Evolutionary conservation across 441 rosid genomes (phyloP).

Genomic region (Eruca vesicaria): DNA sequence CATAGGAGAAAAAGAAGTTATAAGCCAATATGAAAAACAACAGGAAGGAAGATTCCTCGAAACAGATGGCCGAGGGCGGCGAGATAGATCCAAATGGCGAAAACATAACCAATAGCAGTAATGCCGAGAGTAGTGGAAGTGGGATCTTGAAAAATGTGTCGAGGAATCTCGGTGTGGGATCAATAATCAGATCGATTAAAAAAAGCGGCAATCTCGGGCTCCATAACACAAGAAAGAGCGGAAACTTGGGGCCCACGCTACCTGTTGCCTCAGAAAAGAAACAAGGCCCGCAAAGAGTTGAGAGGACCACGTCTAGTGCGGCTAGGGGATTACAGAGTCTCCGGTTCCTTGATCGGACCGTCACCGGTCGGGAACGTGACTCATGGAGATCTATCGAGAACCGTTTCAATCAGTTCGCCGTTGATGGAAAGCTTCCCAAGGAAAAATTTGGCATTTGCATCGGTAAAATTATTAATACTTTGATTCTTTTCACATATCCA

Average conservation of each 20-base stretch:
- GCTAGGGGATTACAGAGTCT: conserved; percentile 66
- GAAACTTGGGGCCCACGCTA: conserved; percentile 6
- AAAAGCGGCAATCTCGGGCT: conserved; percentile 10
- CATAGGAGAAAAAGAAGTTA: not conserved
- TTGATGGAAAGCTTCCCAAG: conserved; percentile 43
- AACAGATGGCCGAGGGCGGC: conserved; percentile 45
- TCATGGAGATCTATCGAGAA: conserved; percentile 68
- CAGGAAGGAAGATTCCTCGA: conserved; percentile 26
- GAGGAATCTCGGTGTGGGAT: conserved; percentile 21
- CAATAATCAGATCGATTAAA: conserved; percentile 29
- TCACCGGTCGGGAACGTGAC: conserved; percentile 64
- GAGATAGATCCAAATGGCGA: conserved; percentile 43
- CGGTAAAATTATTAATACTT: conserved; percentile 38
- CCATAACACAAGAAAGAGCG: conserved; percentile 8
- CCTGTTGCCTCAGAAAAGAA: not conserved
- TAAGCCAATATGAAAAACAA: conserved; percentile 19
- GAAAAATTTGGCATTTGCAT: conserved; percentile 71
- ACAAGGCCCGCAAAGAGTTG: conserved; percentile 30
- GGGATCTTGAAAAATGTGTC: conserved; percentile 22
- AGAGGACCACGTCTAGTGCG: conserved; percentile 54
- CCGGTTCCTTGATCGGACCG: conserved; percentile 66
- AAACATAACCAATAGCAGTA: not conserved
- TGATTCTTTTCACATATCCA: not conserved
- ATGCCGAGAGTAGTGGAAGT: conserved; percentile 7
- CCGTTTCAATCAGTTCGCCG: conserved; percentile 55